These are phyloP conservation scores for Puccinia hordei DNA, from an alignment of 1,284 basidiomycete genomes.

Conservation along the genomic window DNA sequence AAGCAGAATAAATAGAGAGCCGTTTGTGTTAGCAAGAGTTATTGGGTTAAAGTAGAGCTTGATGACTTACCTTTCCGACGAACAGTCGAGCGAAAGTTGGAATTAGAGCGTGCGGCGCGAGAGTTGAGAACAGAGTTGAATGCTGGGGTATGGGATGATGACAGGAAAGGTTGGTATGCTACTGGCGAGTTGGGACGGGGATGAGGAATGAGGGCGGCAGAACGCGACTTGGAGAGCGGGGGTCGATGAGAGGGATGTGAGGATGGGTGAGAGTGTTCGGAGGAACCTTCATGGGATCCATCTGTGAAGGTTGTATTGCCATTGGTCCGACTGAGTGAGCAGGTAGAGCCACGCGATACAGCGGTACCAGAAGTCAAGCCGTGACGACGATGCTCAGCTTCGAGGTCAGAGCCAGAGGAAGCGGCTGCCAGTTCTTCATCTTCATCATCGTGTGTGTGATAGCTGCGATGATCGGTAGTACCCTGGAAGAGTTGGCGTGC, in stretches of 20 bases:
- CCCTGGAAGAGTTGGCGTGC: slow-evolving; percentile 44
- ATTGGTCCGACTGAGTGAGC: not conserved
- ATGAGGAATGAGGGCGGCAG: not conserved
- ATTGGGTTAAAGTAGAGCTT: not conserved
- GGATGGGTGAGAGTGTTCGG: slow-evolving; percentile 11
- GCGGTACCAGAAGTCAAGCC: not conserved
- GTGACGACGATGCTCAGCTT: not conserved
- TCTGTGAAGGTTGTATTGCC: slow-evolving; percentile 4
- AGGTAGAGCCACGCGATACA: slow-evolving; percentile 2
- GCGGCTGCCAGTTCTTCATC: slow-evolving; percentile 31
- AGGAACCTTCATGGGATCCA: not conserved
- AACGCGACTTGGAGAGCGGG: not conserved
- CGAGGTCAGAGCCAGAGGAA: slow-evolving; percentile 19
- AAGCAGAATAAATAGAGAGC: not conserved
- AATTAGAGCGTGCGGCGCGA: not conserved
- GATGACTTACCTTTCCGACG: slow-evolving; percentile 16
- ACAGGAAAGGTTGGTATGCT: not conserved
- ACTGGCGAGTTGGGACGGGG: slow-evolving; percentile 7
- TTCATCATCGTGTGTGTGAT: slow-evolving; percentile 17
- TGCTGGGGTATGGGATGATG: slow-evolving; percentile 17
- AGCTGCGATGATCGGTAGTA: slow-evolving; percentile 5
- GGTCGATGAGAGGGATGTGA: not conserved
- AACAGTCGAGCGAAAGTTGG: slow-evolving; percentile 19
- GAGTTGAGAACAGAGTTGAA: not conserved
- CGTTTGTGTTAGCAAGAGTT: not conserved